Evolutionary conservation across 305 asterid species (phyloP).

Genomic region (Petunia hybrid): DNA sequence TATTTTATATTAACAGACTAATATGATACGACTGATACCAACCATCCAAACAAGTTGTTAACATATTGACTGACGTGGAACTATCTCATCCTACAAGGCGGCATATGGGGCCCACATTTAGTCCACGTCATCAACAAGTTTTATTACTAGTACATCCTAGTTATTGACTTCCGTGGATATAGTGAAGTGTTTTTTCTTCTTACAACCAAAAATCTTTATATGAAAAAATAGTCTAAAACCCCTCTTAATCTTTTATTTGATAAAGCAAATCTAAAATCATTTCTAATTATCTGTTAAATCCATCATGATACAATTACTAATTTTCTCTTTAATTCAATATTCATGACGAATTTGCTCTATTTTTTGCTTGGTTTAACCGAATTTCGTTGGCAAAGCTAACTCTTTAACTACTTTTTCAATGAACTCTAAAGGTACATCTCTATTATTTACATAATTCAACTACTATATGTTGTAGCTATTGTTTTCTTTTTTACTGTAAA

Average conservation of each 20-base stretch:
- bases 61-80: conserved; percentile 25
- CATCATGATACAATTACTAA: background rate
- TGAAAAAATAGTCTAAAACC: background rate
- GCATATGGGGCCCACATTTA: background rate
- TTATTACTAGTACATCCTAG: background rate
- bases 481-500: background rate
- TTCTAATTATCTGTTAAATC: background rate
- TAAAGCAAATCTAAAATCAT: background rate
- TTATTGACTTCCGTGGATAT: background rate
- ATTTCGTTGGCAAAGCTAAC: conserved; percentile 28
- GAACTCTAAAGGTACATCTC: conserved; percentile 35
- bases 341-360: too few relatives aligned
- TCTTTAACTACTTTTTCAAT: conserved; percentile 6
- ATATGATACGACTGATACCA: too few relatives aligned
- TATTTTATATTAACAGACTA: too few relatives aligned
- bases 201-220: background rate
- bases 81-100: conserved; percentile 2
- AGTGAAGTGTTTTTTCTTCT: background rate
- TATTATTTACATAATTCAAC: background rate
- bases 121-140: conserved; percentile 33
- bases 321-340: background rate
- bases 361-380: conserved; percentile 29
- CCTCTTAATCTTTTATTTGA: background rate
- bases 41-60: too few relatives aligned
- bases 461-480: background rate